phyloP scores from a whole-genome alignment of 164 flowering plant genomes.

The Kingdonia uniflora region DNA sequence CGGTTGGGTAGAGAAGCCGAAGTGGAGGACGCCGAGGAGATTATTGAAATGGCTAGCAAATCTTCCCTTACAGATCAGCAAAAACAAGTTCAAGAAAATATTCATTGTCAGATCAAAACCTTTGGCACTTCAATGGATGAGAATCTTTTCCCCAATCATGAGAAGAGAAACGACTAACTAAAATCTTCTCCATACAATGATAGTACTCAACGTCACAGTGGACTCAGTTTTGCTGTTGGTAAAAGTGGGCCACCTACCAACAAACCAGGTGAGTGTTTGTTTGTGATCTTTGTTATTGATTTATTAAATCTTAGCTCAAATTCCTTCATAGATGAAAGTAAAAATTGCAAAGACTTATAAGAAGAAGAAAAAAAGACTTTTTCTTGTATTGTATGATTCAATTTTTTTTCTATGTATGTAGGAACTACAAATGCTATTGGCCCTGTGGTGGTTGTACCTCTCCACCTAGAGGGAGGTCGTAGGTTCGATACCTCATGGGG shows the following conservation, averaged over 20 bases:
- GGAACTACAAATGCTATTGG: no score
- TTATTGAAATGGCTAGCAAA: conserved; percentile 68
- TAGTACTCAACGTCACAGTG: conserved; percentile 47
- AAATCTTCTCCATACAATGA: conserved; percentile 17
- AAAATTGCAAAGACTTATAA: no score
- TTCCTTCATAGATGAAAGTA: no score
- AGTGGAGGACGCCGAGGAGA: conserved; percentile 82
- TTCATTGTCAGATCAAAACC: conserved; percentile 58
- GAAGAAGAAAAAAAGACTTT: no score
- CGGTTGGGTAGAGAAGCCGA: conserved; percentile 66
- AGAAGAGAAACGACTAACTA: conserved; percentile 14
- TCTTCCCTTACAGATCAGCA: conserved; percentile 68
- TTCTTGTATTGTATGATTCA: no score
- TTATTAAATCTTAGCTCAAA: no score
- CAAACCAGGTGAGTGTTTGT: conserved; percentile 38
- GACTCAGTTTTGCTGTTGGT: conserved; percentile 80
- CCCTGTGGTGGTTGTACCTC: no score
- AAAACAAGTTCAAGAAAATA: conserved; percentile 79
- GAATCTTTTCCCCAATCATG: conserved; percentile 46
- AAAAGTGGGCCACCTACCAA: conserved; percentile 18
- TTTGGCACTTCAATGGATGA: conserved; percentile 60
- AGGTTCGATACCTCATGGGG: no score
- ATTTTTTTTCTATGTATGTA: no score
- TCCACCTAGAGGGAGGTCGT: no score
- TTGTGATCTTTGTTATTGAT: no score